Conservation (phyloP, 805 yeast species). For the Lipomyces yamadae region DNA sequence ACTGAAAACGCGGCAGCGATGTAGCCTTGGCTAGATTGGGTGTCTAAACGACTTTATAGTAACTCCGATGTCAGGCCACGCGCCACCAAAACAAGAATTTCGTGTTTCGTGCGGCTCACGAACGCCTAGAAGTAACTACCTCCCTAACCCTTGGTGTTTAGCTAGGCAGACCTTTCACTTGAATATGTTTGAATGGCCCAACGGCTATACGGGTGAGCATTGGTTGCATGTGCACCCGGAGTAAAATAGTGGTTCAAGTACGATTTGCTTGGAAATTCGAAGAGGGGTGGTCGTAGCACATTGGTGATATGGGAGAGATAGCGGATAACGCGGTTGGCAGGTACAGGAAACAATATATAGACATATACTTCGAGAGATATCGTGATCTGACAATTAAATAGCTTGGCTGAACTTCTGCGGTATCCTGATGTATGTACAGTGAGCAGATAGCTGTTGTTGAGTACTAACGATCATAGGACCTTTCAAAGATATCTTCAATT, state of each 20-base stretch:
- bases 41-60: not conserved
- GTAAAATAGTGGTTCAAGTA: not conserved
- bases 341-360: constrained; percentile 11
- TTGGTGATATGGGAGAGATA: constrained; percentile 22
- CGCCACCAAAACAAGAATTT: not conserved
- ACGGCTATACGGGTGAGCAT: not conserved
- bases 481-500: constrained; percentile 45
- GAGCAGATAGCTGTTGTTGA: constrained; percentile 3
- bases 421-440: constrained; percentile 36
- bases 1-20: not conserved
- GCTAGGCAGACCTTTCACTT: too few relatives aligned
- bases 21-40: not conserved
- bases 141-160: too few relatives aligned
- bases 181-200: not conserved
- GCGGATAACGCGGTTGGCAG: constrained; percentile 32
- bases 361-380: not conserved
- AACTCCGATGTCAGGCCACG: not conserved
- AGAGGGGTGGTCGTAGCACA: not conserved
- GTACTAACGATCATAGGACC: constrained; percentile 36
- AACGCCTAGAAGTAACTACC: too few relatives aligned
- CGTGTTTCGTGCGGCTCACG: not conserved
- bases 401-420: constrained; percentile 38
- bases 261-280: not conserved
- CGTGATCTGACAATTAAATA: constrained; percentile 9
- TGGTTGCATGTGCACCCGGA: not conserved